Conservation (phyloP, 768 basidiomycete species). For the Hygrophoropsis aurantiaca region DNA sequence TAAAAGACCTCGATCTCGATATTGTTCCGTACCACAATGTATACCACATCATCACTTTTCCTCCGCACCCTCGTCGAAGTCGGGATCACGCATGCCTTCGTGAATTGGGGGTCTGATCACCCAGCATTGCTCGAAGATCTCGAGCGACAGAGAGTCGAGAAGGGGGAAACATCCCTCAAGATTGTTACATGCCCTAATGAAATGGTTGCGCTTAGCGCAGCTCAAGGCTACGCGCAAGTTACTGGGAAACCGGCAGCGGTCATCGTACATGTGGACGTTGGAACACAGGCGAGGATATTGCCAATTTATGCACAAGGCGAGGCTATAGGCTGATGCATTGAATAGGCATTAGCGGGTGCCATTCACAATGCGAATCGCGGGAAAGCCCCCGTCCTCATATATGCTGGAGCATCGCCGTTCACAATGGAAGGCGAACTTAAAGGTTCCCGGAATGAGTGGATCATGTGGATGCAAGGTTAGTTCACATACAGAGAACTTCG, state of each 20-base stretch:
- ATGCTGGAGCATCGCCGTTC: conserved; percentile 69
- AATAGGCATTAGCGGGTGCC: conserved; percentile 64
- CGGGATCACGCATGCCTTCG: conserved; percentile 68
- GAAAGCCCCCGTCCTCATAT: conserved; percentile 64
- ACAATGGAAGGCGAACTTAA: conserved; percentile 54
- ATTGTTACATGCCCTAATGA: conserved; percentile 75
- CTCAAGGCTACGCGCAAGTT: conserved; percentile 69
- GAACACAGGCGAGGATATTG: conserved; percentile 50
- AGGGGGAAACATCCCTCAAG: conserved; percentile 39
- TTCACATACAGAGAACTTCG: not conserved
- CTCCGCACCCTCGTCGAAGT: conserved; percentile 52
- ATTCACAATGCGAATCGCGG: conserved; percentile 70
- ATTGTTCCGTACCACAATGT: conserved; percentile 29
- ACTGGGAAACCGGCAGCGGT: conserved; percentile 69
- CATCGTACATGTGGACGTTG: conserved; percentile 73
- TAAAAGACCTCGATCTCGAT: too few relatives aligned
- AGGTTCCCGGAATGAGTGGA: conserved; percentile 71
- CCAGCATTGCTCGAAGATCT: conserved; percentile 72
- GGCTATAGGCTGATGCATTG: not conserved
- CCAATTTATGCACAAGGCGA: not conserved
- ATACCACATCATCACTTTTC: conserved; percentile 63
- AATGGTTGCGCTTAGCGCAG: conserved; percentile 72
- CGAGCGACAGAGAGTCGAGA: conserved; percentile 45
- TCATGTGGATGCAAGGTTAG: conserved; percentile 69
- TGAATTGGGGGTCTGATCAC: conserved; percentile 79